Conservation (phyloP, 2,329 filamentous ascomycete genomes). For the Penicillium sp. region DNA sequence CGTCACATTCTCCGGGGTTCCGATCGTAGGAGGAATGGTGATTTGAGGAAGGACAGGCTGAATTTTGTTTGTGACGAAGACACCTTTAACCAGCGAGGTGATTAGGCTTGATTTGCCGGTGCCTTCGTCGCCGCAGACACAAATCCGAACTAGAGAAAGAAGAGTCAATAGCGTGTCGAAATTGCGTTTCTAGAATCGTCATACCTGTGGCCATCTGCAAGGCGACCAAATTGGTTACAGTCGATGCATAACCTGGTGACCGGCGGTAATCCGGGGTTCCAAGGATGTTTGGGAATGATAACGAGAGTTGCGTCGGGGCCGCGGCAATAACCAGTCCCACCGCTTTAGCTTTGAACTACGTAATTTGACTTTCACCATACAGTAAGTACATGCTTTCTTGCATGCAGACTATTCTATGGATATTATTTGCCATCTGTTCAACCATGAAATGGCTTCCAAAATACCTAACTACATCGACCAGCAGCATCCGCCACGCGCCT, state of each 20-base stretch:
- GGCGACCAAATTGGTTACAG: background rate
- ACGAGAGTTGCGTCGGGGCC: background rate
- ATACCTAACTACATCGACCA: no score
- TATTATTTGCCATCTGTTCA: no score
- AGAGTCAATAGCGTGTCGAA: background rate
- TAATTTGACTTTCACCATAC: background rate
- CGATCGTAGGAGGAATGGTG: conserved; percentile 88
- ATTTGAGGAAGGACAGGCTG: conserved; percentile 92
- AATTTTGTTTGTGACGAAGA: conserved; percentile 94
- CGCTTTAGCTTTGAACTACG: background rate
- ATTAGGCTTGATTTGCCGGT: conserved; percentile 94
- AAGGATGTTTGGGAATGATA: background rate
- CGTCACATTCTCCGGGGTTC: conserved; percentile 92
- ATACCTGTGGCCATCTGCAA: conserved; percentile 12
- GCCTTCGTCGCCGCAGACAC: conserved; percentile 93
- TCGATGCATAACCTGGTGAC: background rate
- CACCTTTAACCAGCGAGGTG: conserved; percentile 93
- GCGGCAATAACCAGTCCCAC: conserved; percentile 1
- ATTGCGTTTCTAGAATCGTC: background rate
- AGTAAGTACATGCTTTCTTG: no score
- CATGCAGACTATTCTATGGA: no score
- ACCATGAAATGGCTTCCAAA: no score
- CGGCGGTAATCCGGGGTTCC: background rate
- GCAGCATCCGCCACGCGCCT: no score
- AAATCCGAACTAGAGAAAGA: conserved; percentile 70